Evolutionary conservation across 2,329 filamentous ascomycete genomes (phyloP), one percentile per base, ranked within the genome.

Genomic region (Fusarium sambucinum): DNA sequence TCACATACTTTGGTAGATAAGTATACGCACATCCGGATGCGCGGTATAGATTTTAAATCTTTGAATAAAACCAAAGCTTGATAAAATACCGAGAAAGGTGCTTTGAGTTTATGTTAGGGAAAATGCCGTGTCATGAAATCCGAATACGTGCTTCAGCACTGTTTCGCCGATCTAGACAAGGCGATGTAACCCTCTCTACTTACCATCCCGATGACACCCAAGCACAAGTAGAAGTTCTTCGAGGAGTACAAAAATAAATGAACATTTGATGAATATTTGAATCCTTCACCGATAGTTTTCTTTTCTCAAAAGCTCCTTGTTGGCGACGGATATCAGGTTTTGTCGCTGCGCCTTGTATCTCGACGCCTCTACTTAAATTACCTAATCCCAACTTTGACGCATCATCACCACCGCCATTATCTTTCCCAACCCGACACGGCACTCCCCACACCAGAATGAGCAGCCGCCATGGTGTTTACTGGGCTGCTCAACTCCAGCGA

Each of bases 401-500:
- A 53, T 38, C 51, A 58, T 50, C 38, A 59, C 46, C 48, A 63
- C 53, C 55, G 37, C 61, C 50, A 61, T 44, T 50, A 56, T 54
- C 38, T 55, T 41, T 25, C 45, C 40, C 51, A 45, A 63, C 41
- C 23, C 47, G 41, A 47, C 41, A 46, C 35, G 30, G n/a, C 37
- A 63, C 37, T 25, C 37, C 37, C 41, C 47, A 53, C 60, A 64
- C 62, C 74, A 77, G 70, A 70, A 80, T 79, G 77, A 78, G 62
- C 76, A 77, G 76, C 69, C 77, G 80, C 76, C 74, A 86, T 86
- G 84, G 82, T 82, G 58, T 80, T 86, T 69, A 80, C 81, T 64
- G 81, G 79, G 68, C 80, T 86, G 73, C 82, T 86, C 72, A 76
- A 80, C 63, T 78, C 81, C 68, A 76, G 74, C 76, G 81, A 81